Conservation (phyloP, 768 basidiomycete species). For the Fomitopsis serialis region DNA sequence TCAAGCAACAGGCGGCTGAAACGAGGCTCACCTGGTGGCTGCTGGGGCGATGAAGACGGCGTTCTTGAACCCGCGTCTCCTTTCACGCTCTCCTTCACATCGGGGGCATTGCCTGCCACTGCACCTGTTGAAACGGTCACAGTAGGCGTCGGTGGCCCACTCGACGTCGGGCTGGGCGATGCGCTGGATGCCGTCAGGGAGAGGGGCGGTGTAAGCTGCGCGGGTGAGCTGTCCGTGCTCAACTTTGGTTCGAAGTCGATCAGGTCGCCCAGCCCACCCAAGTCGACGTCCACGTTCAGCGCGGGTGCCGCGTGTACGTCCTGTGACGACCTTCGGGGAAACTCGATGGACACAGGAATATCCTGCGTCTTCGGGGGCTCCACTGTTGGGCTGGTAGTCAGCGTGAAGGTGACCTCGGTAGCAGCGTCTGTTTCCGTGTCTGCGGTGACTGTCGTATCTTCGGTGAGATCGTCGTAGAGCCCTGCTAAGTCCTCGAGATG, state of each 20-base stretch:
- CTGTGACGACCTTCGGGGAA: neutral
- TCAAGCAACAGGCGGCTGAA: neutral
- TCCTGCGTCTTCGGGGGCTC: neutral
- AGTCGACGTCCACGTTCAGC: slow-evolving; percentile 1
- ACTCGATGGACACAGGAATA: neutral
- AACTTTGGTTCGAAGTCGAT: neutral
- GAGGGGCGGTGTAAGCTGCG: neutral
- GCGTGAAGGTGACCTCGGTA: slow-evolving; percentile 7
- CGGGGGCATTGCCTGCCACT: neutral
- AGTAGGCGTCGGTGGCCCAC: slow-evolving; percentile 1
- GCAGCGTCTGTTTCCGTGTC: neutral
- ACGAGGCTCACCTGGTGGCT: slow-evolving; percentile 1
- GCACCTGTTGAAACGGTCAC: neutral
- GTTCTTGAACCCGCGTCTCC: neutral
- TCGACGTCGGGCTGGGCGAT: neutral
- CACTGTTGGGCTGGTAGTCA: slow-evolving; percentile 4
- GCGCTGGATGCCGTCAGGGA: neutral
- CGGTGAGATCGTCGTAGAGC: slow-evolving; percentile 24
- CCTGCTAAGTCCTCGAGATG: slow-evolving; percentile 61
- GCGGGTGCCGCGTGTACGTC: neutral
- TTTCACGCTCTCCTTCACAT: neutral
- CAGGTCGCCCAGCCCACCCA: neutral
- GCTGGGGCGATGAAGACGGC: neutral
- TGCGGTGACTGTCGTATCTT: neutral
- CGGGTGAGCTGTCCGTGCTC: neutral